Evolutionary conservation across 2,329 filamentous ascomycete genomes (phyloP).

Genomic region (Colletotrichum liaoningense): DNA sequence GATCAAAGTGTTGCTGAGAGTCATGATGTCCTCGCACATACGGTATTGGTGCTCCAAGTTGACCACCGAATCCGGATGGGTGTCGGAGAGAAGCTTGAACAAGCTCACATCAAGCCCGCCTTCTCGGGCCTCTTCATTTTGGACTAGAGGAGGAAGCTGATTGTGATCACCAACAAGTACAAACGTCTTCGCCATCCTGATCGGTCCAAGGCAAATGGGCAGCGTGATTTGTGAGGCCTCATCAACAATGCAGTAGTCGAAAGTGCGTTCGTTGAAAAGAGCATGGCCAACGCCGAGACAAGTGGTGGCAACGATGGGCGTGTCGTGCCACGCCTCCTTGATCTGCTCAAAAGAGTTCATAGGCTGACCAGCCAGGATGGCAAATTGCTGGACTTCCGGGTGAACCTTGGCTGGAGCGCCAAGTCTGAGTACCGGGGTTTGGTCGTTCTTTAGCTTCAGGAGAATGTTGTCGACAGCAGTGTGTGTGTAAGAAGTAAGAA

Average conservation of each 20-base stretch:
- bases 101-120: constrained; percentile 92
- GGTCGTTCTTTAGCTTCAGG: constrained; percentile 85
- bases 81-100: constrained; percentile 93
- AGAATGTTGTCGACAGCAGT: constrained; percentile 98
- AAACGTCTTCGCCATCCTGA: constrained; percentile 92
- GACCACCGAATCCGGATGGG: constrained; percentile 87
- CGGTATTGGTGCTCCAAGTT: constrained; percentile 96
- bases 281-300: constrained; percentile 92
- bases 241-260: constrained; percentile 98
- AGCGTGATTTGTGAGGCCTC: constrained; percentile 98
- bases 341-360: constrained; percentile 86
- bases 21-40: constrained; percentile 98
- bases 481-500: constrained; percentile 96
- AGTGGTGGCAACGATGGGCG: constrained; percentile 92
- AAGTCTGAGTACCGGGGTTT: constrained; percentile 84
- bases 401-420: constrained; percentile 89
- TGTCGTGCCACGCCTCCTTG: constrained; percentile 83
- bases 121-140: constrained; percentile 86
- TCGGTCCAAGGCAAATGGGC: constrained; percentile 92
- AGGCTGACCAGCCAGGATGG: constrained; percentile 78
- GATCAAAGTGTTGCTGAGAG: constrained; percentile 90
- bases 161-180: constrained; percentile 97
- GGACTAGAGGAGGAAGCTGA: constrained; percentile 92
- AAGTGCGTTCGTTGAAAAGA: constrained; percentile 87
- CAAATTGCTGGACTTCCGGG: constrained; percentile 87